Percentiles rank a stretch among this genome's conserved stretches.
These are phyloP conservation scores for Panicum virgatum DNA, from an alignment of 202 grass and related monocot genomes.

Conservation along the genomic window DNA sequence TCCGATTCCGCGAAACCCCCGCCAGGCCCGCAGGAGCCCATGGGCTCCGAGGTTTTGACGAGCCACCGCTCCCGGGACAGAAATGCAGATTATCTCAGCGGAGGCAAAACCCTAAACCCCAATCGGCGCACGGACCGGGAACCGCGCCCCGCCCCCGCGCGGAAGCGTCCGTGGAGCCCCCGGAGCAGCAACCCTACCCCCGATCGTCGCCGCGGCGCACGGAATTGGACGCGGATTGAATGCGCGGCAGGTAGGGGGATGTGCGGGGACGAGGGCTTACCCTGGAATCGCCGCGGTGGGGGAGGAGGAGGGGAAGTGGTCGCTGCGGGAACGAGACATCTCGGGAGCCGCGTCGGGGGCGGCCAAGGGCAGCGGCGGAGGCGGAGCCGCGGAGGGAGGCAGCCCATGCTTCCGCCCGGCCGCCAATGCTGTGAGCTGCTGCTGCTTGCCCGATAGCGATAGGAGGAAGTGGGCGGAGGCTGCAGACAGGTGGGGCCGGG, in stretches of 20 bases:
- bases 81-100: neutral
- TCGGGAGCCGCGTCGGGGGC: neutral
- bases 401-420: neutral
- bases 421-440: neutral
- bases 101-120: conserved; percentile 5
- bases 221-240: neutral
- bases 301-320: neutral
- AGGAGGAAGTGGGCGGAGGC: neutral
- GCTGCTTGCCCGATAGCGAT: neutral
- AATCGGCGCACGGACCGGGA: neutral
- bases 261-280: neutral
- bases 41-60: neutral
- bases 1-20: neutral
- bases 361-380: too few species aligned
- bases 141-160: neutral
- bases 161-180: neutral
- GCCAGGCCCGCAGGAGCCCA: too few species aligned
- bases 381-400: neutral
- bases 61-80: neutral
- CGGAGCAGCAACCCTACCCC: neutral
- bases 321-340: neutral
- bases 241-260: neutral
- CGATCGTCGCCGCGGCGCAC: neutral
- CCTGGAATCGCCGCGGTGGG: neutral
- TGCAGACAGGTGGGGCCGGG: neutral